Base-by-base conservation (phyloP, 768 basidiomycete genomes). In the Fistulinella prunicolor region DNA sequence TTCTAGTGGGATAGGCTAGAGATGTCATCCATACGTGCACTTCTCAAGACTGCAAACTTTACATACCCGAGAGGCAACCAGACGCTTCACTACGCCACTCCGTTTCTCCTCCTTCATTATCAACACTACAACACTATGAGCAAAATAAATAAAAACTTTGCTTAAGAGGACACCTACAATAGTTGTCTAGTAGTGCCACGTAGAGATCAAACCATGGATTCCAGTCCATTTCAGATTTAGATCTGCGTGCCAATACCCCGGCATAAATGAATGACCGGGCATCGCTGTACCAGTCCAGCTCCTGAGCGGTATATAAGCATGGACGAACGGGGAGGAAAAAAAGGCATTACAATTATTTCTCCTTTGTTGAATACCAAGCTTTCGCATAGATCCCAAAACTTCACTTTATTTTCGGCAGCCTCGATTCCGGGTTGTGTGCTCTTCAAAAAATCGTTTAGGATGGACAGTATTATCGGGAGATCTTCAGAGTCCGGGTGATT, bases 361-460 rank as follows among this genome's bases (percentile, higher is more conserved):
- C 87, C 91, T 53, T 77, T 82, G 59, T 82, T 81, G 58, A 82
- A 89, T 12, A 80, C 66, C 41, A 95, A 62, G 56, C 78, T 84
- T 69, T 94, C 89, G 54, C 81, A 82, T 3, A 94, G 70, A 44
- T 73, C 82, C 85, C 86, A 89, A 50, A 91, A 84, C 61, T 91
- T 92, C 55, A 94, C 92, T 63, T 92, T 92, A 53, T 81, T 78
- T 62, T 94, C 92, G 1, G 93, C 89, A n/a, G 85, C 88, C 50
- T 83, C 88, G 50, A 95, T 94, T 4, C 93, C 93, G 1, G 91
- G 91, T 59, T 94, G 85, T 0, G 89, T 89, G 54, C 85, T 85
- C 73, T 88, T 91, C 50, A 95, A 76, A 52, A 82, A 84, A 38
- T 83, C 79, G 24, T 75, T 80, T 45, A 94, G 58, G 3, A 93